Evolutionary conservation across 2,329 filamentous ascomycete species (phyloP).

Genomic region (Colletotrichum sp.): DNA sequence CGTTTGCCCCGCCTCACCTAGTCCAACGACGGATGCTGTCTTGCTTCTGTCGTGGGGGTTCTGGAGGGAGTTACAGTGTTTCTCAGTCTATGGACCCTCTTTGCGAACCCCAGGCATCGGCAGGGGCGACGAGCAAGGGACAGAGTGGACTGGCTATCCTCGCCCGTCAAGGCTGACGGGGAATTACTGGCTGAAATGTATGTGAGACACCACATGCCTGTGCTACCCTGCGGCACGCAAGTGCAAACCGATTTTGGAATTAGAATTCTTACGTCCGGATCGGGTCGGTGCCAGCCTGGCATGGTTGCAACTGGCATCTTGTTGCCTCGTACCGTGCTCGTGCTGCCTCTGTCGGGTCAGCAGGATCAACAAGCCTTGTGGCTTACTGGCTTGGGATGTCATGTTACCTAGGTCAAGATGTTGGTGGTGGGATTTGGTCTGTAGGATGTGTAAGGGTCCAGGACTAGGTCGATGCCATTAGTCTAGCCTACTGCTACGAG

Average conservation of each 20-base stretch:
- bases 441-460: too few species aligned
- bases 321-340: neutral
- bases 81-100: neutral
- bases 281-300: neutral
- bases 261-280: neutral
- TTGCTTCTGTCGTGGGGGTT: neutral
- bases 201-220: constrained; percentile 17
- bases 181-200: neutral
- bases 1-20: neutral
- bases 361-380: constrained; percentile 1
- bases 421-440: neutral
- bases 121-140: neutral
- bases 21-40: neutral
- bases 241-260: neutral
- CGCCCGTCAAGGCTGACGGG: neutral
- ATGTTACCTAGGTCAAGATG: neutral
- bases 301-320: neutral
- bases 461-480: too few species aligned
- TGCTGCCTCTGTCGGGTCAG: neutral
- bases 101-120: neutral
- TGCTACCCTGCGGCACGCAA: neutral
- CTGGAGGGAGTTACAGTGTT: neutral
- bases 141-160: neutral
- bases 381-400: neutral
- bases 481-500: too few species aligned